These are phyloP conservation scores for Bruguiera gymnorhiza DNA, from an alignment of 345 rosid species.

Conservation along the genomic window DNA sequence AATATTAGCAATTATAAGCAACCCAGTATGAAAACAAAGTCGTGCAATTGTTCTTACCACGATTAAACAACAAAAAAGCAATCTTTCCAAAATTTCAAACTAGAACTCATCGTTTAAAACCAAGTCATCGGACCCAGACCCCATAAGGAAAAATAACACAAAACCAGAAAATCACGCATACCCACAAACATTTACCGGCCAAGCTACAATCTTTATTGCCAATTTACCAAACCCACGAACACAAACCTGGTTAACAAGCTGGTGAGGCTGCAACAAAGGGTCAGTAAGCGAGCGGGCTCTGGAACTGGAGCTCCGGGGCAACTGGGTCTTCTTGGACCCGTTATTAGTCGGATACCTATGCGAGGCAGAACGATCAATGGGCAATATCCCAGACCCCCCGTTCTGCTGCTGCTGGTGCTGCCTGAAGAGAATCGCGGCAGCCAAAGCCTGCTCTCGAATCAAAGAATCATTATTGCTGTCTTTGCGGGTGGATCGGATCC, in stretches of 20 bases:
- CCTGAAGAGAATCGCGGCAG: conserved; percentile 69
- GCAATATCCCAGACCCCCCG: conserved; percentile 37
- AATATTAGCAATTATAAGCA: no score
- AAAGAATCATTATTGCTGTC: conserved; percentile 50
- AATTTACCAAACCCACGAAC: not conserved
- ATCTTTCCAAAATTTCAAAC: no score
- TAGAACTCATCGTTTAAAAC: no score
- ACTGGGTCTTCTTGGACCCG: conserved; percentile 57
- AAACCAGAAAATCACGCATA: not conserved
- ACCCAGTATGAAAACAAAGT: no score
- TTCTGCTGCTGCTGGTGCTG: conserved; percentile 49
- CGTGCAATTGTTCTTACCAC: no score
- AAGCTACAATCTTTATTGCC: not conserved
- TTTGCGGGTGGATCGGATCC: conserved; percentile 62
- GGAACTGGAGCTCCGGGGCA: conserved; percentile 88
- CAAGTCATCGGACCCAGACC: not conserved
- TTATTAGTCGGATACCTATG: conserved; percentile 52
- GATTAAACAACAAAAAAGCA: no score
- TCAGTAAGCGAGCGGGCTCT: conserved; percentile 82
- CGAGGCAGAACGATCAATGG: conserved; percentile 80
- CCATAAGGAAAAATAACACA: not conserved
- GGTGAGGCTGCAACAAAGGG: conserved; percentile 85
- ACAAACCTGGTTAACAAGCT: conserved; percentile 79
- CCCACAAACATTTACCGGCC: not conserved
- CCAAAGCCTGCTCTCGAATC: conserved; percentile 69